Conservation (phyloP, 805 yeast genomes). For the Myxozyma neglecta region DNA sequence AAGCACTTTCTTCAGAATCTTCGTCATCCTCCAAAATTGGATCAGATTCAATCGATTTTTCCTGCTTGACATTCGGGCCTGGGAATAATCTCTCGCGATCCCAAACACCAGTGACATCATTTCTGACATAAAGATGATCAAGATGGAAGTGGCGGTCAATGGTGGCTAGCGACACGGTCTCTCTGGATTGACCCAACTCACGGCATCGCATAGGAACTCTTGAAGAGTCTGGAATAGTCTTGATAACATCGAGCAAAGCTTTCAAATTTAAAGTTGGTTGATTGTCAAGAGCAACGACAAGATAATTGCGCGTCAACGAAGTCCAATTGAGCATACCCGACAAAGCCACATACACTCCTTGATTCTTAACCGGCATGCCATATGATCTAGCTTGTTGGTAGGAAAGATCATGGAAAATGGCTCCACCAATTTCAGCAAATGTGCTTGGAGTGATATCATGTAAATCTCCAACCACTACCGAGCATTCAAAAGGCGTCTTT, state of each 20-base stretch:
- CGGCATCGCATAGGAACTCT: slow-evolving; percentile 19
- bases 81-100: slow-evolving; percentile 14
- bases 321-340: slow-evolving; percentile 30
- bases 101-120: slow-evolving; percentile 30
- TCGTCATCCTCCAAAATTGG: slow-evolving; percentile 3
- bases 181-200: slow-evolving; percentile 28
- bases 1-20: slow-evolving; percentile 10
- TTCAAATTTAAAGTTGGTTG: slow-evolving; percentile 27
- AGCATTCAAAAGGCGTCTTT: neutral
- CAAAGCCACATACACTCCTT: slow-evolving; percentile 30
- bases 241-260: slow-evolving; percentile 16
- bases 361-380: slow-evolving; percentile 27
- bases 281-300: slow-evolving; percentile 19
- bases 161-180: slow-evolving; percentile 17
- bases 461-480: slow-evolving; percentile 23
- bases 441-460: slow-evolving; percentile 27
- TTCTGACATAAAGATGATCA: slow-evolving; percentile 23
- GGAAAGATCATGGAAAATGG: slow-evolving; percentile 28
- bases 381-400: slow-evolving; percentile 30
- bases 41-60: neutral
- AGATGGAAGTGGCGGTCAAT: slow-evolving; percentile 32
- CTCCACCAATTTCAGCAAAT: slow-evolving; percentile 29
- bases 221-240: slow-evolving; percentile 18
- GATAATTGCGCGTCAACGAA: slow-evolving; percentile 22
- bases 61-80: neutral